Conservation (phyloP, 2,329 filamentous ascomycete species). For the Ascomycota sp. region DNA sequence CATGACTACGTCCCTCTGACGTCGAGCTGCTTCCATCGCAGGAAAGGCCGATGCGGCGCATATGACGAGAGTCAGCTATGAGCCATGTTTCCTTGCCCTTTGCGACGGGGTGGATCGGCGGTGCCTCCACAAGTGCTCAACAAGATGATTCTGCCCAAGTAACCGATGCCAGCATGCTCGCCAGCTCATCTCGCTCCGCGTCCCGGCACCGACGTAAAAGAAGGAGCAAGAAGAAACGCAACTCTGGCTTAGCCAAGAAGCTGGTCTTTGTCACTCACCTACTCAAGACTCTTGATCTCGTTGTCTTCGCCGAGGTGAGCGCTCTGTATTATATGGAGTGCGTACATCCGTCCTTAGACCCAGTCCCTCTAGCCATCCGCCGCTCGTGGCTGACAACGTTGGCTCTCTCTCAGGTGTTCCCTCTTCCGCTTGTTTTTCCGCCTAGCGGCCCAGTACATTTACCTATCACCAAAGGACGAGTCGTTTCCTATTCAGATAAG, state of each 20-base stretch:
- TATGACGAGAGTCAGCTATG: conserved; percentile 23
- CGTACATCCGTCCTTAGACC: conserved; percentile 6
- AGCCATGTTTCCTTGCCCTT: conserved; percentile 20
- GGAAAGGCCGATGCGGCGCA: conserved; percentile 9
- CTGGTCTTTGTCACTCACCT: conserved; percentile 39
- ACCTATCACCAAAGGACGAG: conserved; percentile 41
- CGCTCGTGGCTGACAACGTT: neutral
- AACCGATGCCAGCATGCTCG: neutral
- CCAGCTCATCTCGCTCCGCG: conserved; percentile 6
- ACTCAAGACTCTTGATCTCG: conserved; percentile 37
- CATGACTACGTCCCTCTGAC: conserved; percentile 7
- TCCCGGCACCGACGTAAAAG: conserved; percentile 16
- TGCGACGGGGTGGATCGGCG: conserved; percentile 1
- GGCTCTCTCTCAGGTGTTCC: conserved; percentile 29
- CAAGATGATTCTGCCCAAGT: neutral
- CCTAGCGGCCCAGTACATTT: conserved; percentile 37
- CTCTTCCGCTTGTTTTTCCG: conserved; percentile 41
- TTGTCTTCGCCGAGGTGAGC: conserved; percentile 44
- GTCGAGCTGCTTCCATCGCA: conserved; percentile 11
- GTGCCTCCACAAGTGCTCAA: neutral
- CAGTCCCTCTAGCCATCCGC: neutral
- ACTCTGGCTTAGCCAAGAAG: conserved; percentile 31
- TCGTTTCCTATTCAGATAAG: conserved; percentile 32
- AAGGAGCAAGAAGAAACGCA: conserved; percentile 15
- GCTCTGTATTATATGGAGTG: conserved; percentile 54